Evolutionary conservation across 2,329 filamentous ascomycete genomes (phyloP), one percentile per base, ranked within the genome.

Genomic region (Fusarium sambucinum): DNA sequence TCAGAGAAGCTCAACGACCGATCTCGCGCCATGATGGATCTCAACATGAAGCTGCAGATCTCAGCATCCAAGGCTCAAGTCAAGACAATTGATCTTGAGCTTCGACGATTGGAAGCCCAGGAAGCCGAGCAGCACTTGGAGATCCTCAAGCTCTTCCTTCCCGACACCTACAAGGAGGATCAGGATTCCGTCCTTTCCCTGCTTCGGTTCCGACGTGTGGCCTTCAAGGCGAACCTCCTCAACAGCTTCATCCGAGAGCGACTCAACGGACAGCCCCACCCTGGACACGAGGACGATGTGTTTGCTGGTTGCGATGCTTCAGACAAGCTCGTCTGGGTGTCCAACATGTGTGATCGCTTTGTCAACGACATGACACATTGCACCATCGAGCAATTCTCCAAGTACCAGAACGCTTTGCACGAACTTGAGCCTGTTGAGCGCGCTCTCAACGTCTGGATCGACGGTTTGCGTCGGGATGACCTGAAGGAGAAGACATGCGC

Each of bases 341-440:
- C 89, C 13, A 87, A 88, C 42, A 93, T 96, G 85, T 96, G 93
- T 74, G 89, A 92, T 68, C 91, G 93, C 37, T 96, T 97, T 72
- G 89, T 92, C 76, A 91, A 89, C 63, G 90, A 92, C 63, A 93
- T 97, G 73, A 90, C 86, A 71, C 88, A 89, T 71, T 96, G 93
- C 79, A 90, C 91, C 4, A 83, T 92, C 2, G 89, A 92, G 47
- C 88, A 93, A 60, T 98, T 98, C 77, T 86, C 87, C 45, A 89
- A 84, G 68, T 96, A 93, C 71, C 91, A 93, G 73, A 90, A 90
- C 41, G 92, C 94, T 3, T 80, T 96, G 59, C 92, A 93, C 72
- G 96, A 98, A 78, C 84, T 98, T 51, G 93, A 97, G 76, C 93
- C 94, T 1, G 93, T 98, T 13, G 96, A 99, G 80, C 87, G 94